Conservation (phyloP, 129 eudicot genomes). For the Flaveria bidentis region DNA sequence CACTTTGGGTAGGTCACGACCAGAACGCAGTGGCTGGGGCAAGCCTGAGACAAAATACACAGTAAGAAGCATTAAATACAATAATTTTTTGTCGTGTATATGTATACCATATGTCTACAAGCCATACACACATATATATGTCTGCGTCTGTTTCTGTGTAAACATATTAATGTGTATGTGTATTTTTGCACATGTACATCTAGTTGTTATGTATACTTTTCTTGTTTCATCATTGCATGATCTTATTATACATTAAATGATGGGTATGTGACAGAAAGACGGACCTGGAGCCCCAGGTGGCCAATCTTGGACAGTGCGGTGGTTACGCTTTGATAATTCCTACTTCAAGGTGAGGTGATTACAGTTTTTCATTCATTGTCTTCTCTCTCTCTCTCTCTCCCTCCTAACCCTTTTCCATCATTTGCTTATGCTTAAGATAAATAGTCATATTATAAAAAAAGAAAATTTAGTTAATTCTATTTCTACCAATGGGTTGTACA, state of each 20-base stretch:
- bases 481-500: conserved; percentile 34
- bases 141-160: neutral
- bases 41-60: conserved; percentile 97
- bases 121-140: neutral
- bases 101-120: neutral
- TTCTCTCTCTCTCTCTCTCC: neutral
- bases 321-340: conserved; percentile 97
- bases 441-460: neutral
- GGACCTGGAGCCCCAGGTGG: conserved; percentile 99
- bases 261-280: conserved; percentile 74
- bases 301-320: conserved; percentile 93
- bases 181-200: neutral
- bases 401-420: neutral
- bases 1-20: conserved; percentile 95
- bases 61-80: conserved; percentile 46
- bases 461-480: neutral
- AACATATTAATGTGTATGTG: neutral
- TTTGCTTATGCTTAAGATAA: neutral
- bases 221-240: conserved; percentile 11
- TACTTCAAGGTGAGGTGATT: conserved; percentile 71
- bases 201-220: neutral
- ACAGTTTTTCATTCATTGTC: neutral
- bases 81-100: neutral
- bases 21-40: conserved; percentile 99
- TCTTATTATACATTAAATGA: conserved; percentile 9